Evolutionary conservation across 2,329 filamentous ascomycete species (phyloP).

Genomic region (Ilyonectria robusta): DNA sequence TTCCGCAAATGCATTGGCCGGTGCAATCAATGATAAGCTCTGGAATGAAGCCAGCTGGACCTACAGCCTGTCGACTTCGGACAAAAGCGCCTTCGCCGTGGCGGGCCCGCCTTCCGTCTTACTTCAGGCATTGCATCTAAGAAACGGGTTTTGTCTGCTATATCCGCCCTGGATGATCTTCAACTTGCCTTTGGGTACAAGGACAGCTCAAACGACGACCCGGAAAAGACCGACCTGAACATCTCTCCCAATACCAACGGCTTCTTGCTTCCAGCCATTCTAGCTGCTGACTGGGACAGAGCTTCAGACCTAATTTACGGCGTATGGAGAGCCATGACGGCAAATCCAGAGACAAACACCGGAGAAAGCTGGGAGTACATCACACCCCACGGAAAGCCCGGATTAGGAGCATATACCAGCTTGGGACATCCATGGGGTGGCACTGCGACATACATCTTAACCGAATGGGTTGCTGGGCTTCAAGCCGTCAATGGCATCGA

Average conservation of each 20-base stretch:
- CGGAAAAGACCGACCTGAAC: constrained; percentile 3
- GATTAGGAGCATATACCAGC: constrained; percentile 8
- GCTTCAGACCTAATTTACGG: constrained; percentile 2
- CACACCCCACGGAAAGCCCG: background rate
- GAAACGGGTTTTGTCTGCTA: background rate
- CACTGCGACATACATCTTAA: constrained; percentile 16
- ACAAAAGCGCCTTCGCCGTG: background rate
- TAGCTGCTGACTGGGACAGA: constrained; percentile 1
- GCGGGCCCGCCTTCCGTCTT: constrained; percentile 6
- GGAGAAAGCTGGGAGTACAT: constrained; percentile 24
- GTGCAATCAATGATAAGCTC: constrained; percentile 3
- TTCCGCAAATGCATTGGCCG: background rate
- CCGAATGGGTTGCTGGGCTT: constrained; percentile 22
- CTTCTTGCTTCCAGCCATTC: constrained; percentile 14
- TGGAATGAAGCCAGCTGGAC: constrained; percentile 9
- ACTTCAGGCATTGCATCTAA: constrained; percentile 8
- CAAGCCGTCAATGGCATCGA: constrained; percentile 5
- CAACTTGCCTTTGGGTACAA: constrained; percentile 16
- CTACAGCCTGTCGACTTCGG: background rate
- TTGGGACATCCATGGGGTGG: constrained; percentile 22
- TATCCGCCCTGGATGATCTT: constrained; percentile 1
- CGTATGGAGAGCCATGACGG: constrained; percentile 13
- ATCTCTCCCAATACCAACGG: constrained; percentile 24
- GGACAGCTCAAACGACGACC: constrained; percentile 9
- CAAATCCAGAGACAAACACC: background rate